Conservation (phyloP, 176 grass and related monocot species). For the Hyparrhenia diplandra region DNA sequence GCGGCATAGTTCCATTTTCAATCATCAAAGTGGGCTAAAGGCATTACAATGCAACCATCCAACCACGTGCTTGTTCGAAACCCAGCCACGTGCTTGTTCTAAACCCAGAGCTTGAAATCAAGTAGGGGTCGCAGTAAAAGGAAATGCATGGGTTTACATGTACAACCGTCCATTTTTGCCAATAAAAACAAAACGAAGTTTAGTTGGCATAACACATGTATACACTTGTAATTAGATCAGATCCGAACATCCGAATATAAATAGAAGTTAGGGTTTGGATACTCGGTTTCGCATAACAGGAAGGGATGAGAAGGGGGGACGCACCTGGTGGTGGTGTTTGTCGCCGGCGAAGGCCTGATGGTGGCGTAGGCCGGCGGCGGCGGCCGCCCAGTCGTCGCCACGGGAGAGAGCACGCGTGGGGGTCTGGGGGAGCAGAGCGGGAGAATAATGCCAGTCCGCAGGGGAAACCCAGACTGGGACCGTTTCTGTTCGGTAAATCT, state of each 20-base stretch:
- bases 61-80: too few species aligned
- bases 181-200: too few species aligned
- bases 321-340: neutral
- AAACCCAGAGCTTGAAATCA: neutral
- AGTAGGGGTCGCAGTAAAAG: neutral
- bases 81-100: too few species aligned
- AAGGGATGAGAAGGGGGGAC: neutral
- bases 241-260: neutral
- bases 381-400: neutral
- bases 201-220: neutral
- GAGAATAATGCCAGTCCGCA: neutral
- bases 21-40: neutral
- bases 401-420: neutral
- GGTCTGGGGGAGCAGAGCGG: neutral
- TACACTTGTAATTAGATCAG: neutral
- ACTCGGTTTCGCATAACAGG: neutral
- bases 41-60: neutral
- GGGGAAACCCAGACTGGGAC: neutral
- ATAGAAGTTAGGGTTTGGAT: neutral
- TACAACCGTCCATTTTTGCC: too few species aligned
- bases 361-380: too few species aligned
- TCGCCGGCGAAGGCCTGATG: neutral
- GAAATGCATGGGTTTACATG: too few species aligned
- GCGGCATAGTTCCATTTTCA: neutral
- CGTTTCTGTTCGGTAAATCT: too few species aligned